Evolutionary conservation across 2,329 filamentous ascomycete species (phyloP).

Genomic region (Bipolaris bicolor): DNA sequence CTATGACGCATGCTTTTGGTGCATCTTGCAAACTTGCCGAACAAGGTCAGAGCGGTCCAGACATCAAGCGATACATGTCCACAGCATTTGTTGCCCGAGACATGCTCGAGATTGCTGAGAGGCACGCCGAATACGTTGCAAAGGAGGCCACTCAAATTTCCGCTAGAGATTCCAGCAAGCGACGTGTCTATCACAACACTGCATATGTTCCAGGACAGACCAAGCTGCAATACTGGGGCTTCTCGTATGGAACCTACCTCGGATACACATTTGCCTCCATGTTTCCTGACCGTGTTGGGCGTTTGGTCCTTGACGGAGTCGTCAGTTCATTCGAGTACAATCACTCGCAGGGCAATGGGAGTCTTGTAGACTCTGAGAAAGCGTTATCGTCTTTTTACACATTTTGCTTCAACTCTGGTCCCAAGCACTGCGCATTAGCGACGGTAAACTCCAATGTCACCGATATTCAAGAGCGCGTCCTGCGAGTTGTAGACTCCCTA

Average conservation of each 20-base stretch:
- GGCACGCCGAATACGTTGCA: constrained; percentile 46
- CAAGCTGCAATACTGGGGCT: constrained; percentile 54
- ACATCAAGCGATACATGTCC: constrained; percentile 53
- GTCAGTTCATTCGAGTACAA: constrained; percentile 49
- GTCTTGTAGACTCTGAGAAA: constrained; percentile 54
- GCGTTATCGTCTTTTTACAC: constrained; percentile 53
- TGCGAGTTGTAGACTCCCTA: constrained; percentile 44
- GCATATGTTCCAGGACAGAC: constrained; percentile 20
- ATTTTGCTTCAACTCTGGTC: constrained; percentile 52
- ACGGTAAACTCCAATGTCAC: constrained; percentile 38
- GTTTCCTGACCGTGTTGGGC: constrained; percentile 47
- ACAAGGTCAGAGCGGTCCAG: constrained; percentile 34
- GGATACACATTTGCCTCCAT: constrained; percentile 49
- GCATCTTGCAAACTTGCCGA: constrained; percentile 34
- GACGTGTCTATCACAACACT: neutral
- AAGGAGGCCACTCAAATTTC: constrained; percentile 10
- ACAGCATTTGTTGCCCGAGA: constrained; percentile 57
- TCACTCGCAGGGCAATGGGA: constrained; percentile 48
- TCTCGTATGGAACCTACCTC: constrained; percentile 57
- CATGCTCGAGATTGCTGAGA: constrained; percentile 58
- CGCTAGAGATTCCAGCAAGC: constrained; percentile 1
- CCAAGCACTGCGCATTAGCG: constrained; percentile 49
- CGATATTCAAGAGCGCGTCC: constrained; percentile 45
- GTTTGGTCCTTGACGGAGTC: constrained; percentile 54
- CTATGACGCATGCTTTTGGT: constrained; percentile 49